A percentile compares a stretch with the other conserved stretches of the same genome.
phyloP scores from a whole-genome alignment of 2,329 filamentous ascomycete genomes.

The Xylaria sp. region DNA sequence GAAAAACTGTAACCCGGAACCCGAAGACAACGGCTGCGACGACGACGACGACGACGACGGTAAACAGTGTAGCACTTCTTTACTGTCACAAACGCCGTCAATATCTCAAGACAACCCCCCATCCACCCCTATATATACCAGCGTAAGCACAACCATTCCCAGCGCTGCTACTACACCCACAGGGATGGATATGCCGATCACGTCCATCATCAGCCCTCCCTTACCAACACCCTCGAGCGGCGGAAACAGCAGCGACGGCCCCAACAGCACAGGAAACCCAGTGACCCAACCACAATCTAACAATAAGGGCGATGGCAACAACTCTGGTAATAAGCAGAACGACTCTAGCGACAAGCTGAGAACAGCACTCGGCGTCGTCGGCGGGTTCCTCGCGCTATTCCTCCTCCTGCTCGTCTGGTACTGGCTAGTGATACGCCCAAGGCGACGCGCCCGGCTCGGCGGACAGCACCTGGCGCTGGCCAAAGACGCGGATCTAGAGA shows the following conservation, averaged over 20 bases:
- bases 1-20: too few species aligned
- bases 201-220: background rate
- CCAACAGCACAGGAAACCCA: background rate
- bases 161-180: background rate
- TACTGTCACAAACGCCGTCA: background rate
- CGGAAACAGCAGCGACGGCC: background rate
- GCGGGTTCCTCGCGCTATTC: conserved; percentile 34
- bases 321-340: background rate
- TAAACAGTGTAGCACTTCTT: too few species aligned
- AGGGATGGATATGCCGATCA: background rate
- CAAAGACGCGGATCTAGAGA: conserved; percentile 40
- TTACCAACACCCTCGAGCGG: background rate
- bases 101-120: background rate
- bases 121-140: background rate
- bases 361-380: conserved; percentile 37
- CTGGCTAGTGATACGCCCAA: conserved; percentile 36
- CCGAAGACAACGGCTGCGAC: background rate
- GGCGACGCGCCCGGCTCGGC: conserved; percentile 24
- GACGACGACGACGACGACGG: background rate
- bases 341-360: background rate
- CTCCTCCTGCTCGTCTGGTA: conserved; percentile 35
- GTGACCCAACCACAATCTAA: background rate
- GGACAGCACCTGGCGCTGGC: background rate
- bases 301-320: background rate
- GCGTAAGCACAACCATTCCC: background rate